Base-by-base conservation (phyloP, 176 grass and related monocot species). In the Areca catechu region DNA sequence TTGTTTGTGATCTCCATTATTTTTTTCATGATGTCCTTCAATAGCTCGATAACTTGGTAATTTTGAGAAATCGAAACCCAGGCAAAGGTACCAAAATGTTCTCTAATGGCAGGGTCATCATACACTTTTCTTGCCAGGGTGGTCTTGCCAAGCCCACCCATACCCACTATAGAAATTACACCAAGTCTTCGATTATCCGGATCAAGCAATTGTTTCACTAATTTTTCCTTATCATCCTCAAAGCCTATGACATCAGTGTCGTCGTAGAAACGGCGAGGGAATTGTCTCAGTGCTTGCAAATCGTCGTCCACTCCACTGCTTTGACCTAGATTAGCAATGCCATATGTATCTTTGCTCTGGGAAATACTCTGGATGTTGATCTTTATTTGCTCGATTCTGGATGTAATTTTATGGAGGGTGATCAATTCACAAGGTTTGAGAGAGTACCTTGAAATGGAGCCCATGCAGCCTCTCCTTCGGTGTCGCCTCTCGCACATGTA, bases 101-200 rank as follows among this genome's bases (percentile, higher is more conserved):
- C n/a, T n/a, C n/a, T n/a, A n/a, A n/a, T n/a, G n/a, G n/a, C n/a
- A n/a, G n/a, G n/a, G n/a, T n/a, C n/a, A n/a, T n/a, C n/a, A n/a
- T n/a, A n/a, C n/a, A n/a, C n/a, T n/a, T n/a, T n/a, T n/a, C n/a
- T n/a, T n/a, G n/a, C n/a, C n/a, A n/a, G n/a, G n/a, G n/a, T n/a
- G n/a, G n/a, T n/a, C n/a, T n/a, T n/a, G n/a, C n/a, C n/a, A n/a
- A n/a, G n/a, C n/a, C n/a, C n/a, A n/a, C n/a, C n/a, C n/a, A 75
- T 75, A 5, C 61, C 72, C 23, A 75, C 72, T 47, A 77, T 71
- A 3, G 75, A 71, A n/a, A 77, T 18, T 5, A 63, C 61, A 58
- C 27, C 66, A 22, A 37, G 51, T 0, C 7, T 7, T 15, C 30
- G 6, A 16, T 51, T 51, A 10, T 30, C 22, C 1, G 7, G 19